Base-by-base conservation (phyloP, 78 protist species). In the Emiliania huxleyi region DNA sequence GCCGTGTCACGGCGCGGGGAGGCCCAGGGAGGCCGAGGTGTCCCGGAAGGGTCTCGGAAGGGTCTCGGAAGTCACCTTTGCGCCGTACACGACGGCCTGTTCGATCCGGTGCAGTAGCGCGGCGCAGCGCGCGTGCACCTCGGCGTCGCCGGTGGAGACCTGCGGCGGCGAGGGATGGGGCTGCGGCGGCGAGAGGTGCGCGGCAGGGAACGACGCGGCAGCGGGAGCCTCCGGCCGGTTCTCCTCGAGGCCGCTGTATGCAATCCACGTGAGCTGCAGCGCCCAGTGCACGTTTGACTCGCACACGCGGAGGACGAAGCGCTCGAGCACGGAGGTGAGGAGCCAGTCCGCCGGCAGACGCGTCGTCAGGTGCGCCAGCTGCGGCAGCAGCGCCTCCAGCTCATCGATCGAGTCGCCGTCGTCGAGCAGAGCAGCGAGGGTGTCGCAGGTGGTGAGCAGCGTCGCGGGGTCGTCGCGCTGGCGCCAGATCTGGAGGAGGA, bases 271-370 rank as follows among this genome's bases (percentile, higher is more conserved):
- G 46, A 77, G 87, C 46, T 38, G 46, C 46, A 77, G 46, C 33
- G 87, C 87, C 43, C 44, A 38, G 87, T 77, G 87, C 22, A 40
- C 87, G 33, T 77, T 77, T 8, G 43, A 18, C 87, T 77, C 87
- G 87, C 87, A 77, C 46, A 40, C 26, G 87, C 15, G 87, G n/a
- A 77, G 87, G 38, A 35, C 46, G n/a, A 77, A 77, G 29, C 87
- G 87, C 46, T 77, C 87, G 29, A 77, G 46, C 19, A 71, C 81
- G 29, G 81, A 71, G 6, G 42, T 71, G 12, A 71, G 81, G 40
- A 71, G 19, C 29, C 81, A 18, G 81, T 71, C 42, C 19, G 81
- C 35, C 22, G 81, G 81, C 42, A 71, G 42, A 5, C 42, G 42
- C 18, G 19, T 2, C 40, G 19, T 35, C 21, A 71, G 2, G 19